A percentile compares a stretch with the other conserved stretches of the same genome.
These are phyloP conservation scores for Penicillium sp. DNA, from an alignment of 2,329 filamentous ascomycete genomes.

Conservation along the genomic window DNA sequence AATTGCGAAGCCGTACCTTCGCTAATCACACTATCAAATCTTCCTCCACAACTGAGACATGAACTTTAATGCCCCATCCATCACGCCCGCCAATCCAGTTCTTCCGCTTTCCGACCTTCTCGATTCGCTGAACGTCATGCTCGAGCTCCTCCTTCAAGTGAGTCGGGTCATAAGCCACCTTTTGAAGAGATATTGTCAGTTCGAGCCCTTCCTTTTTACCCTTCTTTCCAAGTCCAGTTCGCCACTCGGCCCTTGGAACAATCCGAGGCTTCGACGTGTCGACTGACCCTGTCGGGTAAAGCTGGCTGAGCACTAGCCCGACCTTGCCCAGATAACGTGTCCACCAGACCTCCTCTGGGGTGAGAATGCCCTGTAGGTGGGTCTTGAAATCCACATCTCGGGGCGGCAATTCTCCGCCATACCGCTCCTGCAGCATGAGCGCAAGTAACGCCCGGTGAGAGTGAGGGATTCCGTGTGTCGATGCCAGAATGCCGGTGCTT, in stretches of 20 bases:
- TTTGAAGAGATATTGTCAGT: slow-evolving; percentile 28
- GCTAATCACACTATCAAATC: slow-evolving; percentile 8
- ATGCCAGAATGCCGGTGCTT: slow-evolving; percentile 34
- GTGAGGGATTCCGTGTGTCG: slow-evolving; percentile 38
- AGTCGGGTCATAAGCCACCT: slow-evolving; percentile 26
- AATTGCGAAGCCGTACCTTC: too few species aligned
- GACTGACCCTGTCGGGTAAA: slow-evolving; percentile 35
- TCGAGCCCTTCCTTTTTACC: slow-evolving; percentile 32
- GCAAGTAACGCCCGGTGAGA: slow-evolving; percentile 36
- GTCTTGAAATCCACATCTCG: slow-evolving; percentile 32
- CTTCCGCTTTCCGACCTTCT: slow-evolving; percentile 41
- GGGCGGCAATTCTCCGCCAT: slow-evolving; percentile 36
- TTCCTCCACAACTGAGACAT: slow-evolving; percentile 20
- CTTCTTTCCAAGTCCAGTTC: slow-evolving; percentile 34
- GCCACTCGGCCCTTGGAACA: slow-evolving; percentile 31
- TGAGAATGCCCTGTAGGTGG: slow-evolving; percentile 31
- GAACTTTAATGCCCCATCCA: slow-evolving; percentile 30
- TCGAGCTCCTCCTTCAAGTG: slow-evolving; percentile 27
- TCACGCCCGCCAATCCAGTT: slow-evolving; percentile 36
- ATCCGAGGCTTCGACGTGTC: slow-evolving; percentile 29
- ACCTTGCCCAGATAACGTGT: slow-evolving; percentile 34
- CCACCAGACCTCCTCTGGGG: slow-evolving; percentile 40
- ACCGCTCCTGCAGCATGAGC: slow-evolving; percentile 36
- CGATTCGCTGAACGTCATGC: slow-evolving; percentile 28
- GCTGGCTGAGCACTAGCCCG: slow-evolving; percentile 29